phyloP scores from a whole-genome alignment of 306 rosid species.

The Pyrus pyrifolia region DNA sequence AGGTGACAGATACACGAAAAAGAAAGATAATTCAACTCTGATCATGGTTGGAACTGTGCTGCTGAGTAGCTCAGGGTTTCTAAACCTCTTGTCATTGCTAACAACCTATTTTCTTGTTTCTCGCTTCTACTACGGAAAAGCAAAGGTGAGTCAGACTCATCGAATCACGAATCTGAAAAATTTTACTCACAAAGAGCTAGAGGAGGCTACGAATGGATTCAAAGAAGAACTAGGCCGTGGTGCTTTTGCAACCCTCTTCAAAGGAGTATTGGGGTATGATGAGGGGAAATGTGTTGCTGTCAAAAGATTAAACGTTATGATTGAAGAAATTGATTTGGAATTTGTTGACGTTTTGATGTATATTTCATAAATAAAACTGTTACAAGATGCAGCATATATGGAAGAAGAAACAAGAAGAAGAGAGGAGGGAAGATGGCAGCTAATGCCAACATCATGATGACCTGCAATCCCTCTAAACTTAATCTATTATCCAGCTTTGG shows the following conservation, averaged over 20 bases:
- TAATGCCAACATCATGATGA: too few species aligned
- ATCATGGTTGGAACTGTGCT: conserved; percentile 28
- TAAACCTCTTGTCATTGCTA: conserved; percentile 19
- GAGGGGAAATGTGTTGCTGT: conserved; percentile 31
- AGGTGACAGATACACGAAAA: not conserved
- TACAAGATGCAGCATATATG: too few species aligned
- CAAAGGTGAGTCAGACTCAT: conserved; percentile 9
- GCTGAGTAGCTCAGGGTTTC: conserved; percentile 30
- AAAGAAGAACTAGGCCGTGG: conserved; percentile 17
- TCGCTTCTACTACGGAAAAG: conserved; percentile 13
- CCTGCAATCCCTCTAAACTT: too few species aligned
- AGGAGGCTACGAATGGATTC: conserved; percentile 19
- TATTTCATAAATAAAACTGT: too few species aligned
- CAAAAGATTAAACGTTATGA: conserved; percentile 29
- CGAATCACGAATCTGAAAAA: not conserved
- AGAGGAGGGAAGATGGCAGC: too few species aligned
- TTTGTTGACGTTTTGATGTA: too few species aligned
- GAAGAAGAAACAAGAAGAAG: too few species aligned
- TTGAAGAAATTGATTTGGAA: conserved; percentile 33
- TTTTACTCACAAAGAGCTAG: conserved; percentile 15
- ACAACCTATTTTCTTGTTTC: conserved; percentile 13
- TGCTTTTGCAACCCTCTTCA: conserved; percentile 22
- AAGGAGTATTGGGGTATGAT: conserved; percentile 16
- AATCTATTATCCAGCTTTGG: too few species aligned
- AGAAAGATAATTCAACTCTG: conserved; percentile 14